Conservation (phyloP, 352 stramenopile species). For the Phytophthora rubi region DNA sequence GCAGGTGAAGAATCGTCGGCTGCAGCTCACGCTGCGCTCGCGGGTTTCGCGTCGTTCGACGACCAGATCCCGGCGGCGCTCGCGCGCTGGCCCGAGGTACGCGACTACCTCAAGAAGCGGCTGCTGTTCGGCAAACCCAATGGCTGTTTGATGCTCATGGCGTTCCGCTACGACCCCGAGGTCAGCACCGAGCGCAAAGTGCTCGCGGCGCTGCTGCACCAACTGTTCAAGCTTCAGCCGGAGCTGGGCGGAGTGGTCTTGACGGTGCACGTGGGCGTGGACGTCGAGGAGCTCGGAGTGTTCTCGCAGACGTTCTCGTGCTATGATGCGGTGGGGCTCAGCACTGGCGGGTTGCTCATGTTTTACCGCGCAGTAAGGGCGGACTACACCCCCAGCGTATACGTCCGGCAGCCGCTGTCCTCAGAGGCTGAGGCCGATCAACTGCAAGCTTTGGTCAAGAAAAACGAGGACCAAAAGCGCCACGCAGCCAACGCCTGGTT, state of each 20-base stretch:
- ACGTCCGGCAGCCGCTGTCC: conserved; percentile 31
- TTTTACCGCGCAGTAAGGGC: conserved; percentile 65
- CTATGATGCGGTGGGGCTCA: conserved; percentile 55
- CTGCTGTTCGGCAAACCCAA: conserved; percentile 53
- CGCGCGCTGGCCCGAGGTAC: conserved; percentile 60
- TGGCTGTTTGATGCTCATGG: conserved; percentile 60
- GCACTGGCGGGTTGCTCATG: conserved; percentile 49
- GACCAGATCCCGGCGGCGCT: conserved; percentile 55
- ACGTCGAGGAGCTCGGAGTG: conserved; percentile 60
- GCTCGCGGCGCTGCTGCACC: conserved; percentile 37
- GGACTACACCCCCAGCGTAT: conserved; percentile 53
- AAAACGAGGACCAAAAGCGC: conserved; percentile 31
- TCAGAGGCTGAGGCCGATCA: conserved; percentile 31
- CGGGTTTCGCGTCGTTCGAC: conserved; percentile 73
- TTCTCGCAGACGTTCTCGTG: conserved; percentile 70
- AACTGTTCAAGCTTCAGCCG: conserved; percentile 46
- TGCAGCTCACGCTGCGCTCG: conserved; percentile 16
- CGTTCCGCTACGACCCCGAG: conserved; percentile 48
- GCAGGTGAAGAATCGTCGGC: background rate
- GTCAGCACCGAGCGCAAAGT: conserved; percentile 37
- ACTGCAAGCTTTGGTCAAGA: conserved; percentile 39
- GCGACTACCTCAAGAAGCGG: conserved; percentile 70
- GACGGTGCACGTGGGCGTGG: conserved; percentile 53
- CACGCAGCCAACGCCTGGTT: conserved; percentile 47
- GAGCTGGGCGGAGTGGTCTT: conserved; percentile 62